These are phyloP conservation scores for Achlya hypogyna DNA, from an alignment of 352 stramenopile genomes.

Conservation along the genomic window DNA sequence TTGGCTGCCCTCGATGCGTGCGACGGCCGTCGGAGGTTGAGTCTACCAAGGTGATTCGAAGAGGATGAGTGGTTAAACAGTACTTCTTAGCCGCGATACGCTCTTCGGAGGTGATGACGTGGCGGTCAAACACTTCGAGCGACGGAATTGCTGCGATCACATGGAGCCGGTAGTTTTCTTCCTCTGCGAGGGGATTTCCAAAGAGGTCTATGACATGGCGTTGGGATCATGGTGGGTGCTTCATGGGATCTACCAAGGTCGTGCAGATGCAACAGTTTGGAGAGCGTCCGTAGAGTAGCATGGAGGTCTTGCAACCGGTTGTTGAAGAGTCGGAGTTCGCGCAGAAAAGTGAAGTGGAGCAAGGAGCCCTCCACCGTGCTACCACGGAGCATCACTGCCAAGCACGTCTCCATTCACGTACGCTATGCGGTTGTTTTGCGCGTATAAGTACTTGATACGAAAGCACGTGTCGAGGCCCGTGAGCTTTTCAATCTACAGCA, in stretches of 20 bases:
- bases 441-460: slow-evolving; percentile 83
- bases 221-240: not conserved
- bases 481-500: slow-evolving; percentile 42
- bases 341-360: slow-evolving; percentile 67
- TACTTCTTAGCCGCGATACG: slow-evolving; percentile 30
- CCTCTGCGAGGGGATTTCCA: slow-evolving; percentile 65
- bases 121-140: slow-evolving; percentile 64
- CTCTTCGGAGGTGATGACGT: slow-evolving; percentile 71
- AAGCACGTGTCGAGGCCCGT: slow-evolving; percentile 72
- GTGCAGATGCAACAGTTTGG: slow-evolving; percentile 49
- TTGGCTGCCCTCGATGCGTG: not conserved
- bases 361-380: slow-evolving; percentile 15
- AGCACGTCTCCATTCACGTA: slow-evolving; percentile 47
- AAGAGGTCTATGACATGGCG: slow-evolving; percentile 45
- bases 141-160: slow-evolving; percentile 69
- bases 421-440: slow-evolving; percentile 74
- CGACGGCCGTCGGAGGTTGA: slow-evolving; percentile 20
- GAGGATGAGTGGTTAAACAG: not conserved
- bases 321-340: slow-evolving; percentile 61
- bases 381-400: slow-evolving; percentile 60
- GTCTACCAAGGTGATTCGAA: slow-evolving; percentile 20
- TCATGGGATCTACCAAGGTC: slow-evolving; percentile 28
- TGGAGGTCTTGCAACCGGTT: slow-evolving; percentile 78
- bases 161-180: slow-evolving; percentile 79
- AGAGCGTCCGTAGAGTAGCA: slow-evolving; percentile 35